Evolutionary conservation across 2,329 filamentous ascomycete species (phyloP), one percentile per base, ranked within the genome.

Genomic region (Fusarium multiceps): DNA sequence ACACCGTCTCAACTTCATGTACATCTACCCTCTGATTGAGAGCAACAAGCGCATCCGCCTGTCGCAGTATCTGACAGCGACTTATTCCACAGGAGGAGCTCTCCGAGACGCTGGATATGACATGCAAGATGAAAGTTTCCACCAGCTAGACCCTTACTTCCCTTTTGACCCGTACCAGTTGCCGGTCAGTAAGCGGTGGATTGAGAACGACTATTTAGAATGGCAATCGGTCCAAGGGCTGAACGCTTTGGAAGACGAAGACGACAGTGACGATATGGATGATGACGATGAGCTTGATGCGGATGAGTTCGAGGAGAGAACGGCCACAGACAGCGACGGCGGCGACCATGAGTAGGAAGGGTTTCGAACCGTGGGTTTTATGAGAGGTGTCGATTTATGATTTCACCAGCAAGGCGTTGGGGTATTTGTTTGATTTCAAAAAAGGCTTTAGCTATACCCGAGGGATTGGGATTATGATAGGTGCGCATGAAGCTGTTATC

Each of bases 101-200:
- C 81, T 88, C 34, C 85, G 85, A 65, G 88, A 88, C 72, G 78
- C 80, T 13, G 80, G 80, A 4, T 78, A 78, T 54, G 80, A 81
- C 41, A 78, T 81, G 16, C 87, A 90, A 56, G 92, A 92, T 62
- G 93, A 97, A 72, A 89, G 90, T 67, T 91, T 89, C 75, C 90
- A 95, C 75, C 91, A 97, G 79, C 86, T 99, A 3, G 94, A 98
- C 73, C 92, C 94, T 0, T 98, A 97, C 79, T 99, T 98, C 76
- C 96, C 96, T 1, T 99, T 99, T 76, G 96, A 99, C 77, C 97
- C 97, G 4, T 99, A 98, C 79, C 92, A 95, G 75, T 84, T 99
- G 51, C 94, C 94, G 1, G 85, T 89, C 72, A 98, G 94, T 79
- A 93, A 92, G 80, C 87, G 89, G 63, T 98, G 96, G 97, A 82